These are phyloP conservation scores for Amauroascus niger DNA, from an alignment of 2,329 filamentous ascomycete species.

Conservation along the genomic window DNA sequence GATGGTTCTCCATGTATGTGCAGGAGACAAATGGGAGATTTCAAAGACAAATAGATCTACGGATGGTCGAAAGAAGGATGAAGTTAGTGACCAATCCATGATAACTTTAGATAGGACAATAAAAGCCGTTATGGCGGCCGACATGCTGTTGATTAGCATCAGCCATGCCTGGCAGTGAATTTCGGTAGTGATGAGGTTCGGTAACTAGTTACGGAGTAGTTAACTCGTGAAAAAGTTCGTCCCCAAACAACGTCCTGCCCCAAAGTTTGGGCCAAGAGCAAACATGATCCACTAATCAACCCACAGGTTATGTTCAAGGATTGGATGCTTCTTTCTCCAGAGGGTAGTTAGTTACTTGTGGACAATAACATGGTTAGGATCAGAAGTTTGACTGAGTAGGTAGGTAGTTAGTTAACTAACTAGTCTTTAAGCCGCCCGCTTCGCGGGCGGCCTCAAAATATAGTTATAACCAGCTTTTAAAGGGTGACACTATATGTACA, in stretches of 20 bases:
- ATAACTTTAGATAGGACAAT: not conserved
- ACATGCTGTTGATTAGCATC: not conserved
- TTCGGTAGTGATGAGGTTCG: conserved; percentile 3
- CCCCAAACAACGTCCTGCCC: not conserved
- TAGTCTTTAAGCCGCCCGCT: too few species aligned
- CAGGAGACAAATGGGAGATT: not conserved
- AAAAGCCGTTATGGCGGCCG: conserved; percentile 1
- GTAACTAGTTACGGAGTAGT: too few species aligned
- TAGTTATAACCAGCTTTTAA: too few species aligned
- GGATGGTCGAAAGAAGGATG: not conserved
- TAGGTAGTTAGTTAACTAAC: too few species aligned
- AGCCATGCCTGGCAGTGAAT: conserved; percentile 4
- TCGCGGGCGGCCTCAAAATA: too few species aligned
- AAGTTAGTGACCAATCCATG: not conserved
- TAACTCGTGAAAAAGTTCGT: not conserved
- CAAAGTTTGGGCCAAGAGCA: not conserved
- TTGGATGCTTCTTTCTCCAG: not conserved
- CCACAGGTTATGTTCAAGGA: not conserved
- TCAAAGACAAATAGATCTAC: not conserved
- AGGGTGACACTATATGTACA: too few species aligned
- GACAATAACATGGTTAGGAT: too few species aligned
- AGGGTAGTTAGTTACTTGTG: not conserved
- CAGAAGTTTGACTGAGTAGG: too few species aligned
- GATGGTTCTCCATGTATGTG: not conserved
- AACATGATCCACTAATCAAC: not conserved